Evolutionary conservation across 305 asterid species (phyloP), one percentile per base, ranked within the genome.

Genomic region (Rubia peregrina): DNA sequence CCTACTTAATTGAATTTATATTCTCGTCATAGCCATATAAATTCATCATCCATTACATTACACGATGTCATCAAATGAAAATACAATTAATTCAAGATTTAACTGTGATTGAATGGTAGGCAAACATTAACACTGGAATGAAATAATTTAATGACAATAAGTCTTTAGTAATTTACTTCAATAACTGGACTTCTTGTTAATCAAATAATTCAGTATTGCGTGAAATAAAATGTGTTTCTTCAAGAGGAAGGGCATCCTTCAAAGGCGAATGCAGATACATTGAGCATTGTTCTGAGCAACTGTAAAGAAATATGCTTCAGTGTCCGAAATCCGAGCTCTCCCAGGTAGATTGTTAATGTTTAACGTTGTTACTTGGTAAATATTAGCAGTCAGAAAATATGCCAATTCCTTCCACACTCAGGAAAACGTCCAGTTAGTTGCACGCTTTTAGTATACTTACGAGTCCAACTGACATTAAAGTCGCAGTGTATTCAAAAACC

Each of bases 251-350:
- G 62, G 62, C 71, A 68, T 51, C 71, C 71, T 43, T 68, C 71
- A 2, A 68, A 5, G 4, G 62, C 48, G 2, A 68, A 68, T 24
- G 30, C 48, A 49, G 79, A 65, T 14, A 44, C 55, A 53, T 71
- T 64, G 33, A 71, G 75, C 75, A 42, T 75, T 65, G 40, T 75
- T 71, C 42, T 75, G 75, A 11, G 79, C 79, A 43, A 75, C 49
- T 9, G 69, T 19, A 9, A 70, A 40, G 64, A 43, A 30, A 14
- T 53, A 9, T 14, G 44, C 33, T 59, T 38, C 67, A 11, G 65
- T 68, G 19, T 65, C 71, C 6, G 55, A n/a, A 44, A 40, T 70
- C 7, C 56, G 24, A 7, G 44, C 22, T 41, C 43, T 63, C 43
- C 71, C 74, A 26, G 57, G 22, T 17, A 63, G 38, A 40, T 62